Percentiles rank a stretch among this genome's conserved stretches.
Conservation (phyloP, 345 rosid genomes). For the Arabidopsis thaliana region DNA sequence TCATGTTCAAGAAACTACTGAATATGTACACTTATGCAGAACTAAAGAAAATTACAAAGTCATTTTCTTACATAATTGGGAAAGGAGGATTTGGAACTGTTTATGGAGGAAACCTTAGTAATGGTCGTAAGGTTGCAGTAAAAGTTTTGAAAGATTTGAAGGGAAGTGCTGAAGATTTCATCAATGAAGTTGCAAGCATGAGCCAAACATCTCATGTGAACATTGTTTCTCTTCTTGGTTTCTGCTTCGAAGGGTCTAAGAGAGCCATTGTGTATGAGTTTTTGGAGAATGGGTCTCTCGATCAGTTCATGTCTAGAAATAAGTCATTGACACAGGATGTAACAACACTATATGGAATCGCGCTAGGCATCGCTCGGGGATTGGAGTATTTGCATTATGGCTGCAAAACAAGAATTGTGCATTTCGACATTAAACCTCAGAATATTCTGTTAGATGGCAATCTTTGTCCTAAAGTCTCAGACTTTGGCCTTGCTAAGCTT, state of each 20-base stretch:
- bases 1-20: not conserved
- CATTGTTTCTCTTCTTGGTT: constrained; percentile 19
- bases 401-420: constrained; percentile 50
- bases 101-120: not conserved
- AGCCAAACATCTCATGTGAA: constrained; percentile 22
- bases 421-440: constrained; percentile 66
- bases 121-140: constrained; percentile 20
- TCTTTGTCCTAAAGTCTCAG: constrained; percentile 61
- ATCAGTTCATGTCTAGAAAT: not conserved
- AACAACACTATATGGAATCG: not conserved
- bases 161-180: constrained; percentile 17
- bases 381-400: constrained; percentile 22
- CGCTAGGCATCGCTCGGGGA: constrained; percentile 6
- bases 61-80: not conserved
- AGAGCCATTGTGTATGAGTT: constrained; percentile 3
- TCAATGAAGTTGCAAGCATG: constrained; percentile 15
- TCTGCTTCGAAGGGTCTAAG: constrained; percentile 4
- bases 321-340: not conserved
- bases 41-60: constrained; percentile 8
- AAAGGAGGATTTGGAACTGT: constrained; percentile 24
- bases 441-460: constrained; percentile 62
- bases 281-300: constrained; percentile 9
- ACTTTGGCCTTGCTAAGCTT: constrained; percentile 69
- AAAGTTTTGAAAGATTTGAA: constrained; percentile 11
- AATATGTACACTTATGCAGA: not conserved